Base-by-base conservation (phyloP, 2,329 filamentous ascomycete genomes). In the Cryphonectria radicalis region DNA sequence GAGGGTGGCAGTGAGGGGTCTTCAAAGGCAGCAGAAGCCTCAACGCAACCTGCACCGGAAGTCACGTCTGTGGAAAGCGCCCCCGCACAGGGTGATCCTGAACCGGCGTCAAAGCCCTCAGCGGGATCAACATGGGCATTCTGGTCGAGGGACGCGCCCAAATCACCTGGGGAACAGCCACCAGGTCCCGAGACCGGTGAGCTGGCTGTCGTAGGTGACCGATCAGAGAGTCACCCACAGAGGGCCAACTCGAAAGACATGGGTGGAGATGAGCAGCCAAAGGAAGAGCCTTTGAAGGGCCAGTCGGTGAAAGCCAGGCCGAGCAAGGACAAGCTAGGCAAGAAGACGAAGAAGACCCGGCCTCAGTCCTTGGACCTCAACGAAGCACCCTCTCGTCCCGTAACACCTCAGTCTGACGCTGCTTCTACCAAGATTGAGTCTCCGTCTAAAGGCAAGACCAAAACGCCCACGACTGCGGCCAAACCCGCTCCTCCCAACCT, bases 61-160 rank as follows among this genome's bases (percentile, higher is more conserved):
- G 82, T 87, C 73, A 76, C 86, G 75, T 76, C 82, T 73, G 79
- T 84, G 81, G 70, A 83, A 63, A 83, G 88, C 74, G 81, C 82
- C 2, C 82, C 82, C 2, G 77, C 81, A 5, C 70, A 79, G 19
- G 68, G 78, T 19, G 76, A 79, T 11, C 73, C 77, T 62, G 69
- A 78, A 43, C 73, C 80, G 69, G 76, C 77, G 11, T 76, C 81
- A 1, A 77, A 80, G n/a, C 85, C 85, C 6, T 82, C 86, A 22
- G 83, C 84, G 25, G 88, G 88, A 17, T 92, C 92, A 0, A 92
- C 91, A 0, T 95, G 93, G 93, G 92, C 91, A 0, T 95, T 95
- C 75, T 95, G 92, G 92, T 93, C 91, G 19, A 88, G 86, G 63
- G 89, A 91, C 74, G 80, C 84, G 1, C 75, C 79, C 0, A 78